phyloP scores from a whole-genome alignment of 2,329 filamentous ascomycete genomes.

The Trichoderma lentiforme region DNA sequence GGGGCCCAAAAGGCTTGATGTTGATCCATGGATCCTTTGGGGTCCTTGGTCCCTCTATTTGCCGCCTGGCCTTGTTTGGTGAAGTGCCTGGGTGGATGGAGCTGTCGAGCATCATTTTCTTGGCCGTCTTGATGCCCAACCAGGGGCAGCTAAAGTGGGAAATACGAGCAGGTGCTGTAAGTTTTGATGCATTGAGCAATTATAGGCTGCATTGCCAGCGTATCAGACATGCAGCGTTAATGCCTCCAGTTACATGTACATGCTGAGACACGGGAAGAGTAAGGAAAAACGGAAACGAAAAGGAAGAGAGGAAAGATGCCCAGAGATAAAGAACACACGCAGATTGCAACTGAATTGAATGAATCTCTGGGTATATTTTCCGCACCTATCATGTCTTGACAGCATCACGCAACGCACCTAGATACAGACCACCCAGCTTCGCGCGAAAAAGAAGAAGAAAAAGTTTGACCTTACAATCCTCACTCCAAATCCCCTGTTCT shows the following conservation, averaged over 20 bases:
- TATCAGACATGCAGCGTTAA: background rate
- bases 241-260: background rate
- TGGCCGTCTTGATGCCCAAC: background rate
- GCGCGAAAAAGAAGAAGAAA: background rate
- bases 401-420: slow-evolving; percentile 1
- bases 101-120: background rate
- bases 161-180: background rate
- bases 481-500: background rate
- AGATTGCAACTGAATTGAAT: background rate
- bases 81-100: background rate
- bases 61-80: background rate
- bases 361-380: slow-evolving; percentile 6
- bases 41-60: background rate
- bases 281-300: background rate
- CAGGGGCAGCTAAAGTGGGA: background rate
- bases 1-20: background rate
- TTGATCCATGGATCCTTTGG: background rate
- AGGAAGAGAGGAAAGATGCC: background rate
- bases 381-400: background rate
- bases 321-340: background rate
- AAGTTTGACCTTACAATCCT: background rate
- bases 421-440: slow-evolving; percentile 8
- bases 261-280: background rate
- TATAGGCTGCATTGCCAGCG: background rate
- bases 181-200: background rate